phyloP scores from a whole-genome alignment of 2,329 filamentous ascomycete species.

The Fonsecaea erecta region DNA sequence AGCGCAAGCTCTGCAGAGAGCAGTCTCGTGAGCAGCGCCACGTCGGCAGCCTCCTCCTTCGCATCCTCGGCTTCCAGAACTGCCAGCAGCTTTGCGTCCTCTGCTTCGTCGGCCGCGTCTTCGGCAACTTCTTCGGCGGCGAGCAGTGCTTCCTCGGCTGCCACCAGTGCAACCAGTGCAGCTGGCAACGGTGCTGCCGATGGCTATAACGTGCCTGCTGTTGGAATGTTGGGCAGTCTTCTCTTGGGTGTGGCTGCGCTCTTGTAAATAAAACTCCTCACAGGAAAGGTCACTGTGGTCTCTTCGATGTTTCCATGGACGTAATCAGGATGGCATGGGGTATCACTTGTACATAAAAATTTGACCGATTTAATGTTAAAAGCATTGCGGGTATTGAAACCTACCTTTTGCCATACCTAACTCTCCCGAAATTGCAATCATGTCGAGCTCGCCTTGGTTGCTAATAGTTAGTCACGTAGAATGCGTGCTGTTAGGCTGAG shows the following conservation, averaged over 20 bases:
- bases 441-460: neutral
- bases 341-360: too few relatives aligned
- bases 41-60: conserved; percentile 20
- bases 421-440: neutral
- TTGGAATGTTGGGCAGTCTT: conserved; percentile 27
- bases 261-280: conserved; percentile 17
- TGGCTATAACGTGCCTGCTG: conserved; percentile 22
- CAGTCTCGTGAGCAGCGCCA: conserved; percentile 22
- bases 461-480: neutral
- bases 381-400: neutral
- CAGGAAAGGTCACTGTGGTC: neutral
- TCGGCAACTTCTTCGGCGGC: conserved; percentile 4
- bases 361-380: neutral
- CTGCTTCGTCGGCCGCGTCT: conserved; percentile 4
- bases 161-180: conserved; percentile 13
- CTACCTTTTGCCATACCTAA: neutral
- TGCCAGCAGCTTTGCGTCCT: conserved; percentile 15
- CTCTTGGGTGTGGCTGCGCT: conserved; percentile 29
- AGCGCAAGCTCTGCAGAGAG: conserved; percentile 20
- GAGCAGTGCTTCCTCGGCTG: conserved; percentile 19
- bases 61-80: conserved; percentile 17
- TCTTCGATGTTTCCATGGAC: neutral
- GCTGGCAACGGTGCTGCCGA: conserved; percentile 23
- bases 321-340: too few relatives aligned
- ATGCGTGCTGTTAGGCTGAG: too few relatives aligned